Evolutionary conservation across 345 rosid species (phyloP).

Genomic region (Acer campestre): DNA sequence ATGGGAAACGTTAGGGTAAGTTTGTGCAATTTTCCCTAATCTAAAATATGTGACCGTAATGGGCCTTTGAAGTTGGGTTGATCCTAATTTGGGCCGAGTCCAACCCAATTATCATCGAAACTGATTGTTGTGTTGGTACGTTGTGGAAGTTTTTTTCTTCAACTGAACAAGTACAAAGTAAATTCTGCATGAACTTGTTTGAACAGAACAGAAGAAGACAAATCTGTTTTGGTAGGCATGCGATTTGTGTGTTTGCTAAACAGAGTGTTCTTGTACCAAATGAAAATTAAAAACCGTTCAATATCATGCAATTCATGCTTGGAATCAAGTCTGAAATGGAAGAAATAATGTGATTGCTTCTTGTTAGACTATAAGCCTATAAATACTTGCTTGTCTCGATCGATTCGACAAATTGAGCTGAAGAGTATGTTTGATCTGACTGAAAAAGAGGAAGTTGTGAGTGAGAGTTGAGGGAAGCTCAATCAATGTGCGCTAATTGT

Average conservation of each 20-base stretch:
- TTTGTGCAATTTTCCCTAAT: too few species aligned
- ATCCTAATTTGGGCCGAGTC: neutral
- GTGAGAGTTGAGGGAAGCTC: slow-evolving; percentile 11
- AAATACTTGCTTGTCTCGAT: neutral
- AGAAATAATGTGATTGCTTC: neutral
- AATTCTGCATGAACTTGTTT: neutral
- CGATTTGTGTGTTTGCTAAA: neutral
- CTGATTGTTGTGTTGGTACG: neutral
- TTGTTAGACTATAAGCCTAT: neutral
- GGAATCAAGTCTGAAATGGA: neutral
- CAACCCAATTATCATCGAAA: neutral
- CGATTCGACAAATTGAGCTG: neutral
- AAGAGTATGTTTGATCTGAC: neutral
- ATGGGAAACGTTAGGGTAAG: too few species aligned
- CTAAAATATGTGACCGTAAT: neutral
- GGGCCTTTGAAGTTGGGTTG: neutral
- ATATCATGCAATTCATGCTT: slow-evolving; percentile 2
- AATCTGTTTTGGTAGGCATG: neutral
- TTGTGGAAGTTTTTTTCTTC: neutral
- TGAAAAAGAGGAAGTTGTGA: neutral
- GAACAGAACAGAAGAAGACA: neutral
- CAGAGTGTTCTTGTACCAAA: neutral
- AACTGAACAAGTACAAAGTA: neutral
- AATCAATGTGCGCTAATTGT: neutral
- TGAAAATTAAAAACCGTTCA: neutral